A percentile compares a stretch with the other conserved stretches of the same genome.
phyloP scores from a whole-genome alignment of 139 green algal genomes.

The Chloropicon primus region DNA sequence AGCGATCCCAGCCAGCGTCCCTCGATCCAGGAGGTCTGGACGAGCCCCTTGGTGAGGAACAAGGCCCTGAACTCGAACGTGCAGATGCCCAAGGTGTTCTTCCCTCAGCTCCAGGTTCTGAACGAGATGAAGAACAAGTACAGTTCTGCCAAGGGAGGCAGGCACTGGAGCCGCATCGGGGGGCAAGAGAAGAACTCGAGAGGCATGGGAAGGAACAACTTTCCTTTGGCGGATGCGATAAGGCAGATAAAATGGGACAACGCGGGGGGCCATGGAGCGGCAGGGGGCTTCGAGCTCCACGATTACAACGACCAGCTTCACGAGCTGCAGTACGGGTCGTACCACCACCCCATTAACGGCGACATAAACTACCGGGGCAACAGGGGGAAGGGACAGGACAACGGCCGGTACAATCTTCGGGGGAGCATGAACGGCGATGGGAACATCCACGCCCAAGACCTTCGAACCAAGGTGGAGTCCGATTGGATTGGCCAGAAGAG shows the following conservation, averaged over 20 bases:
- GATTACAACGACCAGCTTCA: neutral
- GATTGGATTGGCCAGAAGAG: neutral
- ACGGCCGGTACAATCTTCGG: neutral
- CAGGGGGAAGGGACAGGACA: neutral
- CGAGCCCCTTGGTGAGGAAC: neutral
- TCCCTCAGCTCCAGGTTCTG: neutral
- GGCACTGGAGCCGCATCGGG: neutral
- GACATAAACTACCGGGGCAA: neutral
- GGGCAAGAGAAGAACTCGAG: neutral
- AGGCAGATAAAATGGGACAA: neutral
- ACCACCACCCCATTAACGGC: neutral
- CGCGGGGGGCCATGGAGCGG: too few species aligned
- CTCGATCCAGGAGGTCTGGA: neutral
- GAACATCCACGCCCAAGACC: neutral
- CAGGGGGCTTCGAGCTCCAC: neutral
- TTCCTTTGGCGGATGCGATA: neutral
- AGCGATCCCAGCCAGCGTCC: neutral
- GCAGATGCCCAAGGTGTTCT: neutral
- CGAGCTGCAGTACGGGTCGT: neutral
- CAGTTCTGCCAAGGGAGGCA: neutral
- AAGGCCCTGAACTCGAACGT: neutral
- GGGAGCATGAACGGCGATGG: neutral
- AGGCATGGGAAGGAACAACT: neutral
- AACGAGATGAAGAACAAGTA: neutral
- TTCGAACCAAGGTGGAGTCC: neutral